Evolutionary conservation across 768 basidiomycete species (phyloP), one percentile per base, ranked within the genome.

Genomic region (Russula griseocarnosa): DNA sequence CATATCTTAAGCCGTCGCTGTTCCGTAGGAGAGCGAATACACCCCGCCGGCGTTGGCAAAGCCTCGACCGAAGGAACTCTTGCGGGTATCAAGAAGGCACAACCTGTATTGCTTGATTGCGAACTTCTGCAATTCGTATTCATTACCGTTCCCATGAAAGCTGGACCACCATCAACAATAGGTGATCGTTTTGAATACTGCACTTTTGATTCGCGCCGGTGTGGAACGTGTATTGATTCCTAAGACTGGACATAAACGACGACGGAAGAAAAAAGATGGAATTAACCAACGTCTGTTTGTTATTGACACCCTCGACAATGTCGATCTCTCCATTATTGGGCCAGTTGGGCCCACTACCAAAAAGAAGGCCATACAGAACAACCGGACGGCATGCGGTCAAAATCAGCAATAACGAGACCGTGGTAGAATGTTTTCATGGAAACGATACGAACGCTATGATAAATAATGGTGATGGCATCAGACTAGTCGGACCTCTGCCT

Each of bases 301-400:
- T 22, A 42, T 58, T 40, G 32, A 44, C 50, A 38, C 63, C 59
- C 44, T 67, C 66, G 9, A 78, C 61, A 60, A 78, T 74, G 68
- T 78, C 77, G 36, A 78, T 77, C 64, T 77, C 54, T 24, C 54
- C 54, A 1, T 16, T 6, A 26, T 55, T 0, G 0, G 54, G 54
- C 54, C 54, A 55, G 13, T 38, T 4, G 24, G 5, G 3, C 36
- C 54, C 7, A 18, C 22, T 7, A 9, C 54, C 54, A 55, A 14
- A 13, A 38, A 11, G 36, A 36, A 8, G 54, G 22, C 54, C 54
- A 38, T 38, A 55, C 36, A 16, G 36, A 13, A 13, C 54, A 55
- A 16, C 22, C 36, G 32, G 58, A 53, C 9, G 74, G 73, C 54
- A 55, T 38, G 3, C 9, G 7, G 7, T 5, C 36, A 38, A 55